phyloP scores from a whole-genome alignment of 148 eudicot species.

The Rhododendron vialii region DNA sequence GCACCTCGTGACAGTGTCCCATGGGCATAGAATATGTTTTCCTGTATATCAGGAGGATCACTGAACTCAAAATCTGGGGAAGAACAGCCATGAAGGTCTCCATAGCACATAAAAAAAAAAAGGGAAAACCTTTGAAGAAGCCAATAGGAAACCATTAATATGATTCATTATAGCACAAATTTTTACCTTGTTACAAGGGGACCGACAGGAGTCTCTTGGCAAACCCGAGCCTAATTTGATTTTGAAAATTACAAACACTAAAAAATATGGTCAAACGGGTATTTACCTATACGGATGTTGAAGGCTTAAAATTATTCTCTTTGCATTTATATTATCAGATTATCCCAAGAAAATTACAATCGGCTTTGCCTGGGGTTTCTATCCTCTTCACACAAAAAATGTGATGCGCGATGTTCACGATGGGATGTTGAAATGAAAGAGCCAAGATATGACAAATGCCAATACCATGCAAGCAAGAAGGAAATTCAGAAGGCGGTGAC shows the following conservation, averaged over 20 bases:
- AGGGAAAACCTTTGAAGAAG: background rate
- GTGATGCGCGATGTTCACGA: constrained; percentile 15
- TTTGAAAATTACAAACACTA: background rate
- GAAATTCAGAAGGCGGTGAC: constrained; percentile 42
- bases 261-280: background rate
- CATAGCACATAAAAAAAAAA: too few species aligned
- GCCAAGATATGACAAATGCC: constrained; percentile 60
- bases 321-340: background rate
- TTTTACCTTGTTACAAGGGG: background rate
- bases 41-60: too few species aligned
- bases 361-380: background rate
- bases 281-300: background rate
- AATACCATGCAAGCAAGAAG: constrained; percentile 51
- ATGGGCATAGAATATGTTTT: too few species aligned
- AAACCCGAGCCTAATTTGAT: background rate
- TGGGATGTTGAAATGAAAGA: constrained; percentile 52
- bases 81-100: background rate
- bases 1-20: too few species aligned
- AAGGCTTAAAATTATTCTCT: background rate
- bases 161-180: background rate
- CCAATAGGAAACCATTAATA: background rate
- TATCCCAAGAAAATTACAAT: background rate
- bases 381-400: background rate
- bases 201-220: background rate
- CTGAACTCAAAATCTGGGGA: background rate